Conservation (phyloP, 2,329 filamentous ascomycete species). For the Cladophialophora chaetospira region DNA sequence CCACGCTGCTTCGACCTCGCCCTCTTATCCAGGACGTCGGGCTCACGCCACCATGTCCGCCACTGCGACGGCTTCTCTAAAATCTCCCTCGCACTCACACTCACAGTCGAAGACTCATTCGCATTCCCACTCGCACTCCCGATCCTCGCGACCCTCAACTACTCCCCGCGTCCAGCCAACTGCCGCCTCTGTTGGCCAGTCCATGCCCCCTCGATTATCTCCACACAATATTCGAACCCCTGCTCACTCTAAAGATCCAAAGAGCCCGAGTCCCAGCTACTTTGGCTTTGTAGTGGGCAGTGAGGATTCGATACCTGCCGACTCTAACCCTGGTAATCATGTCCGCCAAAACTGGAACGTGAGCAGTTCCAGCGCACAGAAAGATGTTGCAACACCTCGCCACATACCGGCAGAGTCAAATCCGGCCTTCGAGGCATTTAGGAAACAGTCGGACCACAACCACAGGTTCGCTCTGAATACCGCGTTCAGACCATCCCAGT, state of each 20-base stretch:
- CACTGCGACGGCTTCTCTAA: slow-evolving; percentile 33
- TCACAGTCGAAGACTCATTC: slow-evolving; percentile 31
- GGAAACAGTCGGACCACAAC: slow-evolving; percentile 64
- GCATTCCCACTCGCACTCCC: slow-evolving; percentile 32
- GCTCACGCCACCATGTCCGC: slow-evolving; percentile 33
- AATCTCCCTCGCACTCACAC: slow-evolving; percentile 31
- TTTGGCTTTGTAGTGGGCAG: slow-evolving; percentile 73
- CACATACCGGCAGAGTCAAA: slow-evolving; percentile 73
- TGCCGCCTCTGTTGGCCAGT: slow-evolving; percentile 58
- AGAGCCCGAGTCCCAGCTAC: slow-evolving; percentile 73
- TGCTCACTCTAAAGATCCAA: slow-evolving; percentile 32
- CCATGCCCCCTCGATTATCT: slow-evolving; percentile 56
- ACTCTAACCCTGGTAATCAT: slow-evolving; percentile 60
- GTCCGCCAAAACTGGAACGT: slow-evolving; percentile 75
- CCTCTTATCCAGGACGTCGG: slow-evolving; percentile 7
- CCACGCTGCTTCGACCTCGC: slow-evolving; percentile 15
- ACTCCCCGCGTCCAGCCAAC: slow-evolving; percentile 59
- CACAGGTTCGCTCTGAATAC: slow-evolving; percentile 23
- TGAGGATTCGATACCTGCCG: slow-evolving; percentile 60
- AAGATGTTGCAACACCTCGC: slow-evolving; percentile 69
- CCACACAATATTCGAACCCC: slow-evolving; percentile 47
- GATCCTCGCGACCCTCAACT: slow-evolving; percentile 36
- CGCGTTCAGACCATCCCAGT: slow-evolving; percentile 24
- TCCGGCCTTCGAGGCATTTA: slow-evolving; percentile 79
- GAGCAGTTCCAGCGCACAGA: slow-evolving; percentile 67